Conservation (phyloP, 2,329 filamentous ascomycete genomes). For the Neonectria magnoliae region DNA sequence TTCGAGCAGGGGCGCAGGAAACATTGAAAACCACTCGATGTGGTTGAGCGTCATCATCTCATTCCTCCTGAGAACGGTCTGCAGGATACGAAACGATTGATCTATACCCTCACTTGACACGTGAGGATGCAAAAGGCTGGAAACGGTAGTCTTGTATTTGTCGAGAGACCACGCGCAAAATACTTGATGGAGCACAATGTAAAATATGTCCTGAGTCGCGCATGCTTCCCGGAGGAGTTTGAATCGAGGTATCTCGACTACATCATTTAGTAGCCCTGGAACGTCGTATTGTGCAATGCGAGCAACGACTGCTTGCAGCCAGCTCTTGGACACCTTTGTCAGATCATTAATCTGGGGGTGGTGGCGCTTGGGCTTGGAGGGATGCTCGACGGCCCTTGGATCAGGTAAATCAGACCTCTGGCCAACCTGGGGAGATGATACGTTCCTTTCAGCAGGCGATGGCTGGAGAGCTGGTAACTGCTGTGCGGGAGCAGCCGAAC, state of each 20-base stretch:
- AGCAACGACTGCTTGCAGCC: conserved; percentile 22
- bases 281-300: conserved; percentile 36
- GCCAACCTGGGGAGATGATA: not conserved
- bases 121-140: conserved; percentile 35
- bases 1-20: conserved; percentile 34
- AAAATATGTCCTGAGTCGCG: conserved; percentile 66
- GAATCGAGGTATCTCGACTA: conserved; percentile 59
- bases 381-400: conserved; percentile 6
- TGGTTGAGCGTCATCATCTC: conserved; percentile 34
- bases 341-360: conserved; percentile 5
- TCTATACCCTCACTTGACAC: conserved; percentile 28
- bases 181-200: conserved; percentile 72
- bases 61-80: conserved; percentile 37
- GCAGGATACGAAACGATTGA: conserved; percentile 34
- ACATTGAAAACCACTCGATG: conserved; percentile 44
- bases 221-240: conserved; percentile 68
- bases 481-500: not conserved
- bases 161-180: conserved; percentile 65
- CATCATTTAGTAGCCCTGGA: conserved; percentile 34
- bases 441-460: not conserved
- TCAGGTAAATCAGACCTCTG: not conserved
- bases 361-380: conserved; percentile 29
- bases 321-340: not conserved
- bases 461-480: not conserved
- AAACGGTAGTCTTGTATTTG: conserved; percentile 46